Evolutionary conservation across 768 basidiomycete species (phyloP), one percentile per base, ranked within the genome.

Genomic region (Lentinula guzmanii): DNA sequence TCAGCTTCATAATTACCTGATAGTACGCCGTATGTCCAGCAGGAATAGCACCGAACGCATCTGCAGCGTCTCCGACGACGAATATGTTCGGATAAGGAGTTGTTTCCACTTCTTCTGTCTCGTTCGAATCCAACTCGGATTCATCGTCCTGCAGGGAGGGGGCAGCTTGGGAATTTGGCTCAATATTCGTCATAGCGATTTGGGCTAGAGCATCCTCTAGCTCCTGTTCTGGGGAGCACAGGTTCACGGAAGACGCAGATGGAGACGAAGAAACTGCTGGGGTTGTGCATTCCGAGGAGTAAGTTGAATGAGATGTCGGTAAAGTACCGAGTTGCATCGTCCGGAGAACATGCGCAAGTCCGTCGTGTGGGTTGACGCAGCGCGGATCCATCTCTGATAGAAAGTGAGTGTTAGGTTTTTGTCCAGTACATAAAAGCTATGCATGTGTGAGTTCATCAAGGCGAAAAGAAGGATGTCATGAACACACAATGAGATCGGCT

Each of bases 401-500:
- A 41, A 86, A 65, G 1, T 65, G 67, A 0, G 85, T 84, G 67
- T 87, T 86, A 16, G 85, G 85, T 6, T 66, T 71, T 69, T 87
- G 86, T 7, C 86, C 86, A 0, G 84, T 86, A 64, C 86, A 86
- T 1, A 85, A 71, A 9, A 86, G 77, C 84, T 85, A 43, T 6
- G 7, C 9, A 51, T 28, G 21, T 9, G 28, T 43, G 4, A 18
- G 45, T 15, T 24, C 28, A n/a, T n/a, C 18, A 10, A 3, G 34
- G 24, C 7, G 13, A 39, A 8, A 61, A 50, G 2, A 9, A 21
- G 13, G 31, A 21, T 31, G 13, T n/a, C 1, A 8, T 35, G 24
- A 63, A 69, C 80, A 28, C 62, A 86, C 85, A 21, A 86, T 67
- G 3, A 85, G 70, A 65, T 86, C 82, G 0, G 82, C 84, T 16